Base-by-base conservation (phyloP, 75 land plant species). In the Larix kaempferi region DNA sequence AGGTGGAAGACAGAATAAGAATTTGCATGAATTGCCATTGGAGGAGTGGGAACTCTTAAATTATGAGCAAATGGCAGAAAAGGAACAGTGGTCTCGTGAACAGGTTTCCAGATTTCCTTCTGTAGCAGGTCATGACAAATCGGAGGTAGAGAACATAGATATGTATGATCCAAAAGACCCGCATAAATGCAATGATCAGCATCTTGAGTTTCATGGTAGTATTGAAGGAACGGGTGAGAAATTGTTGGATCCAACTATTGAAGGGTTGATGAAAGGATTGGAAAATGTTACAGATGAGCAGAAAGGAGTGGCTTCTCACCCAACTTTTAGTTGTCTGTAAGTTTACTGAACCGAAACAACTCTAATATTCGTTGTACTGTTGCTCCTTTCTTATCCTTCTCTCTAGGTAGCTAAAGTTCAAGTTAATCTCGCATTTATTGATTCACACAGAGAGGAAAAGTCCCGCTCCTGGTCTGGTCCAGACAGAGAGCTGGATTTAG, bases 391-490 rank as follows among this genome's bases (percentile, higher is more conserved):
- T 44, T 44, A 44, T 44, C 6, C 6, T 44, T 44, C 49, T 44
- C 6, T 44, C 49, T 44, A 44, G 49, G 5, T 44, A 6, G 7
- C 0, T 44, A 5, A 44, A 44, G 6, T 44, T 44, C 49, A 44
- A 44, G 49, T 44, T 44, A 6, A 44, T 44, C 49, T 44, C 49
- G 5, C 49, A 44, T 44, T 44, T 44, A 44, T 44, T 44, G 49
- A 21, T 72, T 21, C 29, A 76, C 84, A 58, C 84, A 97, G 99
- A 75, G 89, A 91, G 81, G 92, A 97, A 82, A 86, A 95, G 74
- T 81, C 92, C n/a, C 80, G 90, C 78, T 96, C 94, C 80, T 96
- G 98, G 97, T 92, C 93, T 67, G 94, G 94, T 81, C 99, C 95
- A 73, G 98, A 97, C 78, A 85, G 83, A 26, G 99, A 97, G 80